Base-by-base conservation (phyloP, 2,329 filamentous ascomycete species). In the Trichoderma koningiopsis region DNA sequence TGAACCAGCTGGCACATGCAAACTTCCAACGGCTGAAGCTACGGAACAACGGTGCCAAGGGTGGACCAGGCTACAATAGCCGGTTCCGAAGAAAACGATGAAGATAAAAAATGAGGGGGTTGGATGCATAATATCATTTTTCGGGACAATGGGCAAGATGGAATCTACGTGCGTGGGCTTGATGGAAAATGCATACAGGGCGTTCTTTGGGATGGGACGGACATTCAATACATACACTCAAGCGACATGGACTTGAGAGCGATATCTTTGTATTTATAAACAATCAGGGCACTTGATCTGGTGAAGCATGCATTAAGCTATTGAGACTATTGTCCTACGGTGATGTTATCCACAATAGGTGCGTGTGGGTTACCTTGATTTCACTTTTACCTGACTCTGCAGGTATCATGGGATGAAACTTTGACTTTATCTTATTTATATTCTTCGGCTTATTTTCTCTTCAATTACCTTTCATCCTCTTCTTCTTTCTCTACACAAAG, bases 21-120 rank as follows among this genome's bases (percentile, higher is more conserved):
- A 91, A 91, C 79, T 91, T 91, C 78, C 88, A 88, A 77, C 81
- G 87, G 68, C 77, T 91, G 70, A 91, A 91, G 81, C 79, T 91
- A 75, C 83, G 82, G 73, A 90, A 89, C 73, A 80, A 83, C 3
- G 88, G 88, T 4, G 80, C 86, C n/a, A 91, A 90, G 77, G 88
- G 88, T 1, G 87, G 87, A 4, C 82, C 86, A 24, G 86, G 83
- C 2, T 81, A 83, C 75, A 85, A 85, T 69, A 89, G 87, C 76
- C 83, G 83, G 65, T 91, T 90, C 76, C 83, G 87, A 68, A 81
- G 88, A 71, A 83, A 83, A 74, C 74, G 77, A 53, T 81, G 69
- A 71, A 57, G 11, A 6, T 2, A 16, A 35, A 71, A 57, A 8
- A 6, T 1, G 16, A 35, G 13, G 11, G 29, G 24, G 24, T 24